Percentiles rank a stretch among this genome's conserved stretches.
Conservation (phyloP, 1,284 basidiomycete genomes). For the Fomitiporia mediterranea region DNA sequence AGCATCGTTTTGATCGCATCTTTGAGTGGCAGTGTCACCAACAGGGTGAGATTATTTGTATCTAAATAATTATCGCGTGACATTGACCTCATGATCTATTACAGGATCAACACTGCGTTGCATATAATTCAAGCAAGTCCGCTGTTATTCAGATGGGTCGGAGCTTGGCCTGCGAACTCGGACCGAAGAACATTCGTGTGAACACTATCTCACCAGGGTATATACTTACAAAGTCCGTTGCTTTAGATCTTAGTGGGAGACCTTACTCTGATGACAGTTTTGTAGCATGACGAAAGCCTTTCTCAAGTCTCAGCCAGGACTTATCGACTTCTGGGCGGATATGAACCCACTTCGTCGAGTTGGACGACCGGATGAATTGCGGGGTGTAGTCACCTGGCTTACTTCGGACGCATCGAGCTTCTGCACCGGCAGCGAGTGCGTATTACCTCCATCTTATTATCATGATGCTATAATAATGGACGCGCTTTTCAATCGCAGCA, state of each 20-base stretch:
- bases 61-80: constrained; percentile 37
- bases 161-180: constrained; percentile 83
- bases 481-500: constrained; percentile 36
- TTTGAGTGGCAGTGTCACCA: constrained; percentile 68
- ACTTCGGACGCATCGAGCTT: constrained; percentile 73
- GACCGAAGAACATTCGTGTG: constrained; percentile 63
- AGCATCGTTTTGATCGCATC: constrained; percentile 83
- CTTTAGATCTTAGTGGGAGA: too few species aligned
- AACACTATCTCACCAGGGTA: constrained; percentile 75
- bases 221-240: constrained; percentile 63
- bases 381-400: constrained; percentile 78
- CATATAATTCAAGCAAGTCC: constrained; percentile 80
- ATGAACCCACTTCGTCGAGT: constrained; percentile 73
- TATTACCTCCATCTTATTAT: constrained; percentile 23
- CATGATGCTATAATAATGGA: constrained; percentile 7
- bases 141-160: constrained; percentile 79
- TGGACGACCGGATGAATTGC: constrained; percentile 70
- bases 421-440: constrained; percentile 73
- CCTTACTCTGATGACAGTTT: background rate
- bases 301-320: constrained; percentile 63
- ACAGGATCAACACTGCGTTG: constrained; percentile 70
- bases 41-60: constrained; percentile 50
- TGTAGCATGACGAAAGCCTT: constrained; percentile 65
- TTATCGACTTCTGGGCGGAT: constrained; percentile 65
- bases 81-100: background rate